Evolutionary conservation across 1,284 basidiomycete species (phyloP).

Genomic region (Cryptococcus jaspeensis): DNA sequence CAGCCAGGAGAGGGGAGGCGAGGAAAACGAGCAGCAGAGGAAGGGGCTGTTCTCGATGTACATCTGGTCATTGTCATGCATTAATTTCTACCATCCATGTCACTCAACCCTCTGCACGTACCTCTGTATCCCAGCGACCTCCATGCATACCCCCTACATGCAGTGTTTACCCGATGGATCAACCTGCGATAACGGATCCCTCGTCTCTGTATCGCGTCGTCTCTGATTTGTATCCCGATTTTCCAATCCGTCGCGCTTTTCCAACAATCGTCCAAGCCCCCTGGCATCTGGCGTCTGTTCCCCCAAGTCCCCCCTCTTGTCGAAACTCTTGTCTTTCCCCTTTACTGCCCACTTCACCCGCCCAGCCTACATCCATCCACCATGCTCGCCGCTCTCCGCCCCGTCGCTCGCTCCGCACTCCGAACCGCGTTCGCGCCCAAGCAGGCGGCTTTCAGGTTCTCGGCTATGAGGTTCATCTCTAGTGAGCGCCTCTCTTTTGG

Average conservation of each 20-base stretch:
- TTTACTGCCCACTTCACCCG: background rate
- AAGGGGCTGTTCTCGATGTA: background rate
- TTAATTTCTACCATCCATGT: background rate
- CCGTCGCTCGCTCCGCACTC: slow-evolving; percentile 18
- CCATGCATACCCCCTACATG: no score
- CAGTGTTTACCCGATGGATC: no score
- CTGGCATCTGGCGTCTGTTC: background rate
- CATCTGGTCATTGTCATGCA: slow-evolving; percentile 8
- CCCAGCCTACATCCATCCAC: background rate
- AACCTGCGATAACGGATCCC: no score
- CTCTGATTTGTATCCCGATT: background rate
- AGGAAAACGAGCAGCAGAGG: background rate
- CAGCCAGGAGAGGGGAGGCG: background rate
- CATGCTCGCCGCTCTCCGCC: slow-evolving; percentile 26
- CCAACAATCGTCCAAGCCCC: background rate
- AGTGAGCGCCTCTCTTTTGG: slow-evolving; percentile 17
- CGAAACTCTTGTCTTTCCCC: background rate
- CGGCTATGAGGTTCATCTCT: slow-evolving; percentile 28
- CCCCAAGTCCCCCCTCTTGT: background rate
- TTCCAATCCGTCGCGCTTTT: background rate
- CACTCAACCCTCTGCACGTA: background rate
- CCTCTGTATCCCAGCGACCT: no score
- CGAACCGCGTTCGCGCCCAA: slow-evolving; percentile 18
- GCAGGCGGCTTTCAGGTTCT: slow-evolving; percentile 15
- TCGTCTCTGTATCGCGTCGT: background rate